Evolutionary conservation across 257 asterid species (phyloP).

Genomic region (Solanum rostratum): DNA sequence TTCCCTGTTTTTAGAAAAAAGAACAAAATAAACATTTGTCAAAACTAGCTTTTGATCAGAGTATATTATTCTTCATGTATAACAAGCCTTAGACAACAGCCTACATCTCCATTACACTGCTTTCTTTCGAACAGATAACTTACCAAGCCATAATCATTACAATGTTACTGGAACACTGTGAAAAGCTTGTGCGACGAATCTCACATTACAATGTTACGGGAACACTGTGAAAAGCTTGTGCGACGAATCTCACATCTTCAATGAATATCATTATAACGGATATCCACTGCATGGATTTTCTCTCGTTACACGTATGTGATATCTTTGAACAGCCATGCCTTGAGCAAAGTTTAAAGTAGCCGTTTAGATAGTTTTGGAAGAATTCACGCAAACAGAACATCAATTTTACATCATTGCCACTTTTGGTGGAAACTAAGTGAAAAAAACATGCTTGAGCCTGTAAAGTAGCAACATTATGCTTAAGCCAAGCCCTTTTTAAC

Average conservation of each 20-base stretch:
- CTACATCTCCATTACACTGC: not conserved
- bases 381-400: not conserved
- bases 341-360: not conserved
- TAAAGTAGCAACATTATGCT: constrained; percentile 17
- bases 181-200: not conserved
- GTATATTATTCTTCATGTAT: not conserved
- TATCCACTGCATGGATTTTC: not conserved
- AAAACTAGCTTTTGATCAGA: not conserved
- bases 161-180: too few species aligned
- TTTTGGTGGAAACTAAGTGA: not conserved
- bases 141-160: not conserved
- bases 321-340: not conserved
- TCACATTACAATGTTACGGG: not conserved
- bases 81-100: not conserved
- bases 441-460: not conserved
- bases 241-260: not conserved
- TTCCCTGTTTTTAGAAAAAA: not conserved
- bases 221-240: not conserved
- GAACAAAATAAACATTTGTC: not conserved
- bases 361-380: not conserved
- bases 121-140: not conserved
- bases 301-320: not conserved
- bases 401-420: not conserved
- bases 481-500: constrained; percentile 55
- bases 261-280: too few species aligned